Conservation (phyloP, 1,139 yeast species). For the Pichia sp. region DNA sequence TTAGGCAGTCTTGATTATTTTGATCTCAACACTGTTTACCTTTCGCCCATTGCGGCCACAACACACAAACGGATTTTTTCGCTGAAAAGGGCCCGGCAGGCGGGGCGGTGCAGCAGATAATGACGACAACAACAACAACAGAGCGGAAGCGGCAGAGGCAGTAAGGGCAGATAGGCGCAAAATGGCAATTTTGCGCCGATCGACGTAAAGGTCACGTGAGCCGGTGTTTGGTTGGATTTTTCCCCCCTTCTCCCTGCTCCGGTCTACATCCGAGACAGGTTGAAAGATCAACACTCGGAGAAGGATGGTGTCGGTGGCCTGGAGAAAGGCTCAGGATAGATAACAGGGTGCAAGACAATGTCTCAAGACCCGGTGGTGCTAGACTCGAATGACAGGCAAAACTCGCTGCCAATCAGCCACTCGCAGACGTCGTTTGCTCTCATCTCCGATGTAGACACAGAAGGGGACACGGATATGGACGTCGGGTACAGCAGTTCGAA, state of each 20-base stretch:
- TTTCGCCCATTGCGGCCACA: background rate
- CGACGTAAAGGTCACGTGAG: no score
- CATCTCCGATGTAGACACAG: background rate
- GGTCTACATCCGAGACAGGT: background rate
- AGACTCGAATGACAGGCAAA: background rate
- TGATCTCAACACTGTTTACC: background rate
- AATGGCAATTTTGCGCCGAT: no score
- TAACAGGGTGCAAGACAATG: background rate
- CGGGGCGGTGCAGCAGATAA: no score
- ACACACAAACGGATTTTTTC: background rate
- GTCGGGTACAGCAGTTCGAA: background rate
- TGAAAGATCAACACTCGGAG: background rate
- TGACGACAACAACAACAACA: no score
- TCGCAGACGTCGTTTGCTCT: background rate
- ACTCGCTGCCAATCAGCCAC: background rate
- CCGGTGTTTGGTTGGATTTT: no score
- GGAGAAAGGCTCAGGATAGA: background rate
- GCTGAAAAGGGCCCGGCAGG: background rate
- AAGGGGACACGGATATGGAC: background rate
- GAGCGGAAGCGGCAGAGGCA: no score
- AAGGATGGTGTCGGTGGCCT: background rate
- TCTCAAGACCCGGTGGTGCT: background rate
- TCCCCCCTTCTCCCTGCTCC: no score
- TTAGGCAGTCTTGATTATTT: background rate
- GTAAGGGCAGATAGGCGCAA: no score